Evolutionary conservation across 2,329 filamentous ascomycete genomes (phyloP).

Genomic region (Ceratocystis albifundus): DNA sequence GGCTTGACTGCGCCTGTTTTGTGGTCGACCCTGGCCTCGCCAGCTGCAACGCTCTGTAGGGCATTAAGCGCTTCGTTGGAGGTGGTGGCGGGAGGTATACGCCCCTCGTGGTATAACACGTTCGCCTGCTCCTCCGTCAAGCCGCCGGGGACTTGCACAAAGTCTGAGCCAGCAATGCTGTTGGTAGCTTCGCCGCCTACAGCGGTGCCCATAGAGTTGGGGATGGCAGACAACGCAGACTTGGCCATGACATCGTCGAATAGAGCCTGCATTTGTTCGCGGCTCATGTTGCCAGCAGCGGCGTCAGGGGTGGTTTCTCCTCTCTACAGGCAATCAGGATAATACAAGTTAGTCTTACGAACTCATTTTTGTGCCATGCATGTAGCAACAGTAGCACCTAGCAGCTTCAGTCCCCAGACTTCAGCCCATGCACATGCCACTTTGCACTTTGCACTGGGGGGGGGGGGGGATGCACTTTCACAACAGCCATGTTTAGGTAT

Average conservation of each 20-base stretch:
- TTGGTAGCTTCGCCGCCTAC: not conserved
- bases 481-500: not conserved
- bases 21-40: constrained; percentile 20
- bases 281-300: not conserved
- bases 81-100: constrained; percentile 31
- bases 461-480: not conserved
- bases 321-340: not conserved
- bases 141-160: constrained; percentile 27
- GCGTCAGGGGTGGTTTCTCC: not conserved
- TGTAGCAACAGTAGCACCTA: not conserved
- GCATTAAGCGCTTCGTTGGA: constrained; percentile 20
- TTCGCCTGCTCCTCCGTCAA: constrained; percentile 36
- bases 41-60: constrained; percentile 23
- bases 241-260: constrained; percentile 22
- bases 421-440: not conserved
- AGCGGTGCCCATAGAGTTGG: not conserved
- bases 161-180: constrained; percentile 14
- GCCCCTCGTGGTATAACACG: constrained; percentile 35
- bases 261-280: constrained; percentile 18
- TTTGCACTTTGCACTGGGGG: too few relatives aligned
- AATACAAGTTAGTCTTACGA: not conserved
- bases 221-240: constrained; percentile 21
- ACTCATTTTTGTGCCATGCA: not conserved
- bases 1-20: constrained; percentile 28
- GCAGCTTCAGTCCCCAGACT: not conserved